Percentiles rank a stretch among this genome's conserved stretches.
These are phyloP conservation scores for Salvia hispanica DNA, from an alignment of 257 asterid genomes.

Conservation along the genomic window DNA sequence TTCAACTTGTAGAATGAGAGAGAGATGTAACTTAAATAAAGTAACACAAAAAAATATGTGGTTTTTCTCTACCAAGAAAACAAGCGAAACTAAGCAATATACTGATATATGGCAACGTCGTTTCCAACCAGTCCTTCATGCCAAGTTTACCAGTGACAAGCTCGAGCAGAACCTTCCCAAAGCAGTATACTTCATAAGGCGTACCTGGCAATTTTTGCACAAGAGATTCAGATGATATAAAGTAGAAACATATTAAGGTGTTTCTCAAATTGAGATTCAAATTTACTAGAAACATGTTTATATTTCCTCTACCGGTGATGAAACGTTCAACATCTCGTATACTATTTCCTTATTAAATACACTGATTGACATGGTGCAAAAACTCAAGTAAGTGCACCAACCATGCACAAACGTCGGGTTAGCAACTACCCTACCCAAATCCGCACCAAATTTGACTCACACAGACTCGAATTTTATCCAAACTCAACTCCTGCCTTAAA, in stretches of 20 bases:
- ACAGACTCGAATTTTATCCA: too few relatives aligned
- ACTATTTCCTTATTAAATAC: too few relatives aligned
- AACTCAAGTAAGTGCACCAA: too few relatives aligned
- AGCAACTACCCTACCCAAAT: too few relatives aligned
- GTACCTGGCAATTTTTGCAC: conserved; percentile 47
- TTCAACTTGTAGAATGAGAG: conserved; percentile 31
- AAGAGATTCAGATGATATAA: conserved; percentile 10
- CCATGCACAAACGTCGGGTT: too few relatives aligned
- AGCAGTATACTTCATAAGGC: conserved; percentile 86
- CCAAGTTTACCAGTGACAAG: conserved; percentile 93
- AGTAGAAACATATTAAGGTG: background rate
- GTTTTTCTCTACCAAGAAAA: conserved; percentile 13
- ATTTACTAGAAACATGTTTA: too few relatives aligned
- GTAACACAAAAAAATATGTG: conserved; percentile 6
- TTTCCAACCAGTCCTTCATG: conserved; percentile 72
- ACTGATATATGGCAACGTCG: conserved; percentile 65
- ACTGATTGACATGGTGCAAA: too few relatives aligned
- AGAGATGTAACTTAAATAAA: conserved; percentile 36
- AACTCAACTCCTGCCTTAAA: too few relatives aligned
- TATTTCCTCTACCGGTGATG: too few relatives aligned
- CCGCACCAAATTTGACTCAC: too few relatives aligned
- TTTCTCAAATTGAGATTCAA: too few relatives aligned
- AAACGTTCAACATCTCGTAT: too few relatives aligned
- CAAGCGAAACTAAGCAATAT: conserved; percentile 38
- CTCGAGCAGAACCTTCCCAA: conserved; percentile 90